A percentile compares a stretch with the other conserved stretches of the same genome.
Conservation (phyloP, 495 filamentous ascomycete species). For the Sordaria brevicollis region DNA sequence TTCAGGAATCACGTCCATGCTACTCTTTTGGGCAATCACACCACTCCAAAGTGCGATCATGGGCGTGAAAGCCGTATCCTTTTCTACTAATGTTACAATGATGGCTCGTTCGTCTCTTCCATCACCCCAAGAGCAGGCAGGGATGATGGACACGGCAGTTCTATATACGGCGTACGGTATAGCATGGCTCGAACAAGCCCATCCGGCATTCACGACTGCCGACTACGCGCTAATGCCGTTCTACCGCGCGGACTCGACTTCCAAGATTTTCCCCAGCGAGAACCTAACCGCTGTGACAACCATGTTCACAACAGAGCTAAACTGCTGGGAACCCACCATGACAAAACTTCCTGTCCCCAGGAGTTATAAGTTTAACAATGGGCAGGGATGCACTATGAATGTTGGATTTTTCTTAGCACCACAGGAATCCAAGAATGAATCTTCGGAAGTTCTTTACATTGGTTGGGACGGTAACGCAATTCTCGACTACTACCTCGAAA, state of each 20-base stretch:
- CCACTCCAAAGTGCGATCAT: neutral
- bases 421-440: neutral
- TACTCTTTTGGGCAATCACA: neutral
- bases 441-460: conserved; percentile 10
- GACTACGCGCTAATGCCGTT: conserved; percentile 8
- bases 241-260: fast-evolving
- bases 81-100: neutral
- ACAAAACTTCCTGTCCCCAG: neutral
- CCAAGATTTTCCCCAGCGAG: neutral
- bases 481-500: conserved; percentile 13
- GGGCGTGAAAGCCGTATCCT: neutral
- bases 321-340: conserved; percentile 22
- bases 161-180: conserved; percentile 25
- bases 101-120: neutral
- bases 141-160: conserved; percentile 15
- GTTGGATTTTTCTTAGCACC: neutral
- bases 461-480: conserved; percentile 17
- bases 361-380: neutral
- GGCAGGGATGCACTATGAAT: neutral
- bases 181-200: conserved; percentile 25
- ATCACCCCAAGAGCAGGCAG: conserved; percentile 25
- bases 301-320: conserved; percentile 22
- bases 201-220: conserved; percentile 29
- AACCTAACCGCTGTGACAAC: conserved; percentile 24
- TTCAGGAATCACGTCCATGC: neutral